Conservation (phyloP, 768 basidiomycete genomes). For the Rhizopogon vesiculosus region DNA sequence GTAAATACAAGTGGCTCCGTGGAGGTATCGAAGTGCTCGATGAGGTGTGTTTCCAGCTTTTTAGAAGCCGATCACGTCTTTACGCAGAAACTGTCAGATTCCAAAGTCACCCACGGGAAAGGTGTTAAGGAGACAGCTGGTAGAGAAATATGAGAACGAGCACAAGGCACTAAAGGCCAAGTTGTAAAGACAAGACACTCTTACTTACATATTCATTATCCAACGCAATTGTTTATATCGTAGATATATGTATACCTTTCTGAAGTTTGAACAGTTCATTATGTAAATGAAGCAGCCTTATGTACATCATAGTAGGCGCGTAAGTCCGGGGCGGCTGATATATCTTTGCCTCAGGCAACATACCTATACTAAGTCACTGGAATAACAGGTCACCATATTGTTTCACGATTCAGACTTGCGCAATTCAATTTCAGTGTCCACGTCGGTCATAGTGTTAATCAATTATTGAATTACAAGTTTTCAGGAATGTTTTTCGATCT, state of each 20-base stretch:
- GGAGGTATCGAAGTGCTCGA: slow-evolving; percentile 67
- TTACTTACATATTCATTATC: not conserved
- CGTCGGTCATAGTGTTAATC: too few species aligned
- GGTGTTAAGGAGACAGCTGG: slow-evolving; percentile 55
- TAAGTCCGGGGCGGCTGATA: too few species aligned
- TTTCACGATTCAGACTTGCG: too few species aligned
- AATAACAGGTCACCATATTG: too few species aligned
- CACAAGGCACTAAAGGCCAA: slow-evolving; percentile 15
- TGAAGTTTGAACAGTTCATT: too few species aligned
- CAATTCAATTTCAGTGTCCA: too few species aligned
- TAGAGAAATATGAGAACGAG: slow-evolving; percentile 48
- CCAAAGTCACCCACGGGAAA: slow-evolving; percentile 77
- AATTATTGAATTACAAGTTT: too few species aligned
- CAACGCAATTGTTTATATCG: not conserved
- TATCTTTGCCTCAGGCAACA: too few species aligned
- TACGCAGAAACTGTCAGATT: slow-evolving; percentile 36
- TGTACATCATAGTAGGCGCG: too few species aligned
- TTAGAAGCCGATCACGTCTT: not conserved
- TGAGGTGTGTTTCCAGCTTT: slow-evolving; percentile 38
- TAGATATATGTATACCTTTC: not conserved
- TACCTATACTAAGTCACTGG: too few species aligned
- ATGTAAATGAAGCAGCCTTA: too few species aligned
- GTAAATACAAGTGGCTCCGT: slow-evolving; percentile 72
- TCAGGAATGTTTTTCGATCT: too few species aligned
- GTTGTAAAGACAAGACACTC: slow-evolving; percentile 12